A percentile compares a stretch with the other conserved stretches of the same genome.
Conservation (phyloP, 1,284 basidiomycete species). For the Pholiota adiposa region DNA sequence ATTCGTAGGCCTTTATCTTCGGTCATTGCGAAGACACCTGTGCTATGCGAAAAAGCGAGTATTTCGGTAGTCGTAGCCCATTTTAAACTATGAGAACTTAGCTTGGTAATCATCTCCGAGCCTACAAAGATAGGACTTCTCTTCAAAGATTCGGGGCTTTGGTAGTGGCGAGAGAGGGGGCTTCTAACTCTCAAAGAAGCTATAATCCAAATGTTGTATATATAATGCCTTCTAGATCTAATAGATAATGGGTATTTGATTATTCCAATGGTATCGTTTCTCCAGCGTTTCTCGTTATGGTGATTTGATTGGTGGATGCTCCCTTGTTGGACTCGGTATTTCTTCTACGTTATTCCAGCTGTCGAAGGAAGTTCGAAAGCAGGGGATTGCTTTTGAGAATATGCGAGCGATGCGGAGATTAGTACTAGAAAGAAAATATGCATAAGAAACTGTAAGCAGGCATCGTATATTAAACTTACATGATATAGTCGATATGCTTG, state of each 20-base stretch:
- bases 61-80: no score
- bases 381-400: background rate
- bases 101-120: no score
- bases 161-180: no score
- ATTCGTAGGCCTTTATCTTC: slow-evolving; percentile 11
- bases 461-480: background rate
- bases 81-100: no score
- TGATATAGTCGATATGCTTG: background rate
- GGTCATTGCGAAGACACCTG: background rate
- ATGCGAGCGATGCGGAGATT: background rate
- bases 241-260: background rate
- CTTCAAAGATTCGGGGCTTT: no score
- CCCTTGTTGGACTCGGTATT: background rate
- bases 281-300: background rate
- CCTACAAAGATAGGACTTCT: no score
- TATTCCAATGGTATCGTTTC: background rate
- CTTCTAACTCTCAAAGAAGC: background rate
- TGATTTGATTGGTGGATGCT: background rate
- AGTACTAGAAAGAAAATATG: background rate
- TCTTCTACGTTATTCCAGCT: background rate
- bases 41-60: no score
- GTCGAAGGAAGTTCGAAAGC: background rate
- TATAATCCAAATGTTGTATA: no score
- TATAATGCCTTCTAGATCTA: background rate
- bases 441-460: background rate